Evolutionary conservation across 768 basidiomycete genomes (phyloP).

Genomic region (Hemileccinum impolitum): DNA sequence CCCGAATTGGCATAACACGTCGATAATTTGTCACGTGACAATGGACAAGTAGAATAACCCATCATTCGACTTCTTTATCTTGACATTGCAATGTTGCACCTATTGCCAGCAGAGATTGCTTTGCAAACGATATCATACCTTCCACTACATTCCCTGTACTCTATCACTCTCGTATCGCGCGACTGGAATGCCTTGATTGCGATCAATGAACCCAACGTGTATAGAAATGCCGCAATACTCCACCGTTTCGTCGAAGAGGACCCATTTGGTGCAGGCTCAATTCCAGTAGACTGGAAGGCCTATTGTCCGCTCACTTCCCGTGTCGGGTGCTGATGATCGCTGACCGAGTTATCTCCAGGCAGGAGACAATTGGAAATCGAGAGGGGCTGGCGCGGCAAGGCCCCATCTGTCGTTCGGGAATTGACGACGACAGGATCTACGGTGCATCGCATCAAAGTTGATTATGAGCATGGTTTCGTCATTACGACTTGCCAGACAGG

Average conservation of each 20-base stretch:
- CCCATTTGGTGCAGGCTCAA: constrained; percentile 29
- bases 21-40: constrained; percentile 13
- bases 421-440: constrained; percentile 32
- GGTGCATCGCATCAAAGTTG: constrained; percentile 77
- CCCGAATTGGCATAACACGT: constrained; percentile 1
- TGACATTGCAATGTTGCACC: constrained; percentile 33
- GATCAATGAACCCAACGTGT: constrained; percentile 50
- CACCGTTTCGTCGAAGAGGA: constrained; percentile 43
- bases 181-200: constrained; percentile 47
- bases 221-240: constrained; percentile 51
- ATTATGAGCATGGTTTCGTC: constrained; percentile 56
- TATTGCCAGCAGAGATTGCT: constrained; percentile 57
- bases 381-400: constrained; percentile 54
- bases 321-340: constrained; percentile 3
- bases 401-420: constrained; percentile 37
- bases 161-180: constrained; percentile 38
- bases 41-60: too few relatives aligned
- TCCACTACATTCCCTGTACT: constrained; percentile 41
- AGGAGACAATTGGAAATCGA: constrained; percentile 42
- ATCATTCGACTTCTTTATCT: too few relatives aligned
- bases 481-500: constrained; percentile 55
- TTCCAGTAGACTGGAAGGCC: constrained; percentile 50
- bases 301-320: constrained; percentile 44
- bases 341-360: constrained; percentile 35
- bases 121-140: constrained; percentile 50